phyloP scores from a whole-genome alignment of 768 basidiomycete species.

The Amanita molliuscula region DNA sequence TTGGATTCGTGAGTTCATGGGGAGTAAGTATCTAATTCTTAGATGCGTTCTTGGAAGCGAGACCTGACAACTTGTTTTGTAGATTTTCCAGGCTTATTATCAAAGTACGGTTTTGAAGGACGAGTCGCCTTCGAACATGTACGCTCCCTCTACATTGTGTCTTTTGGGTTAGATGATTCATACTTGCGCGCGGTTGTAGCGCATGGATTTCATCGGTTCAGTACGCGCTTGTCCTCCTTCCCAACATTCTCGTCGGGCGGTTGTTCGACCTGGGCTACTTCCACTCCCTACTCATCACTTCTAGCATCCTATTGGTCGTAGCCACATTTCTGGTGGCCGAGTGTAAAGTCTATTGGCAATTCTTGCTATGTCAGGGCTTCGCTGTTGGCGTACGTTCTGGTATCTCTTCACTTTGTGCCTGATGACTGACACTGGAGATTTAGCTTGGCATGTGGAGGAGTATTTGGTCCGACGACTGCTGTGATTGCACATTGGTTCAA shows the following conservation, averaged over 20 bases:
- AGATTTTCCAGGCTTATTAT: constrained; percentile 74
- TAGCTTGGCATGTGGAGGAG: constrained; percentile 40
- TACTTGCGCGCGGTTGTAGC: constrained; percentile 20
- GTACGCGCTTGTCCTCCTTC: constrained; percentile 56
- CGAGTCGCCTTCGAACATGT: constrained; percentile 55
- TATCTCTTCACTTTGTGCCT: background rate
- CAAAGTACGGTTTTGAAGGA: constrained; percentile 37
- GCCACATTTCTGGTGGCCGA: constrained; percentile 57
- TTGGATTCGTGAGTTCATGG: constrained; percentile 70
- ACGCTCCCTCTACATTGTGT: constrained; percentile 12
- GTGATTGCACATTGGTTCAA: constrained; percentile 70
- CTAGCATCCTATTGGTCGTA: constrained; percentile 39
- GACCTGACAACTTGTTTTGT: background rate
- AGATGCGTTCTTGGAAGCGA: background rate
- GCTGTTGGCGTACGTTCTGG: constrained; percentile 42
- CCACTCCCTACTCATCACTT: constrained; percentile 34
- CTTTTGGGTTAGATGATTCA: background rate
- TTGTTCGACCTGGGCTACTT: constrained; percentile 69
- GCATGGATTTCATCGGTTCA: constrained; percentile 78
- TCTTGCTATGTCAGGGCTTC: constrained; percentile 66
- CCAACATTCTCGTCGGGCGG: constrained; percentile 53
- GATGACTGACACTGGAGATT: background rate
- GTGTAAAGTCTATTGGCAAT: constrained; percentile 71
- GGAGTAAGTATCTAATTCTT: constrained; percentile 36
- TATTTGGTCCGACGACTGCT: constrained; percentile 53